phyloP scores from a whole-genome alignment of 345 rosid species.

The Hibiscus mutabilis region DNA sequence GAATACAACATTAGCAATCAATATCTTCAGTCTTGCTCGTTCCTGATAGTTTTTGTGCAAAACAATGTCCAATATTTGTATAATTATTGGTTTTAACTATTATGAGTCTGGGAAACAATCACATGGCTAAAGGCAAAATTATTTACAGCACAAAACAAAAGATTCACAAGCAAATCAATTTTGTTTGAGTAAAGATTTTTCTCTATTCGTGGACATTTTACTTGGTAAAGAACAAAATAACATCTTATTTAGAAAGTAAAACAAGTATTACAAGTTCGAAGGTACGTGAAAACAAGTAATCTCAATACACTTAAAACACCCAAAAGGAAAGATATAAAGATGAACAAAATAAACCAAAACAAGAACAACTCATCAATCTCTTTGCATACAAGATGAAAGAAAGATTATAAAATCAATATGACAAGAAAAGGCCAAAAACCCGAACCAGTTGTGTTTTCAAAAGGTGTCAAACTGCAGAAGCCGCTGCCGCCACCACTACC shows the following conservation, averaged over 20 bases:
- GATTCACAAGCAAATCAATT: too few species aligned
- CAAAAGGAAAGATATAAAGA: too few species aligned
- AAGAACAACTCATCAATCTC: neutral
- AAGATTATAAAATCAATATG: too few species aligned
- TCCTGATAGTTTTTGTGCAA: neutral
- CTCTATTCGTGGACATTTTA: too few species aligned
- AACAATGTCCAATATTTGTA: too few species aligned
- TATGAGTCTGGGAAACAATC: too few species aligned
- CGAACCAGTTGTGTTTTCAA: neutral
- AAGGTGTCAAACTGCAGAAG: neutral
- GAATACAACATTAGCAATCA: neutral
- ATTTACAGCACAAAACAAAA: too few species aligned
- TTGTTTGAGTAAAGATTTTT: too few species aligned
- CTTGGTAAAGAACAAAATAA: too few species aligned
- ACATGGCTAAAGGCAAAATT: too few species aligned
- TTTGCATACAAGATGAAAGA: neutral
- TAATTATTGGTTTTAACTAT: too few species aligned
- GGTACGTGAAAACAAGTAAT: neutral
- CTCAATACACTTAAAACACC: neutral
- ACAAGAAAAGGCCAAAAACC: neutral
- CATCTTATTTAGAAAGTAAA: neutral
- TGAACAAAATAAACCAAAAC: neutral
- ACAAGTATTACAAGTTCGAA: too few species aligned
- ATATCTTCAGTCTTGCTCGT: neutral
- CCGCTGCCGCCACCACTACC: constrained; percentile 17